phyloP scores from a whole-genome alignment of 345 rosid species.

The Gossypium rotundifolium region DNA sequence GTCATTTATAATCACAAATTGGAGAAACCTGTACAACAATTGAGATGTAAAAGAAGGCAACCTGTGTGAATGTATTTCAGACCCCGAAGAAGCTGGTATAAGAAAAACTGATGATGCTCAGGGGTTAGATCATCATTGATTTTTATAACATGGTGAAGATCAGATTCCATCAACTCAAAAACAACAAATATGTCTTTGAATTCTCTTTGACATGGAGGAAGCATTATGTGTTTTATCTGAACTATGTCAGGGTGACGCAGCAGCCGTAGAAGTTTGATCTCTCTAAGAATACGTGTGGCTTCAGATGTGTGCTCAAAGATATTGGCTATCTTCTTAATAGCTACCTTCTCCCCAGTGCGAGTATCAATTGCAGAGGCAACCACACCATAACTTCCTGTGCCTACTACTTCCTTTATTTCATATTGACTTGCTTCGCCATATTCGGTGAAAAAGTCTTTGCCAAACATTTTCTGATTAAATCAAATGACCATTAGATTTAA shows the following conservation, averaged over 20 bases:
- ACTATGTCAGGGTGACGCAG: constrained; percentile 85
- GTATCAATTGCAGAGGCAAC: constrained; percentile 93
- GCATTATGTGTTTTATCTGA: constrained; percentile 90
- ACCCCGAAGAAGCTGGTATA: constrained; percentile 97
- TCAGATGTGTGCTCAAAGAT: constrained; percentile 93
- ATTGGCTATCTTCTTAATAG: constrained; percentile 89
- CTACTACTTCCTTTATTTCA: constrained; percentile 87
- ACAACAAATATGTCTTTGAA: constrained; percentile 91
- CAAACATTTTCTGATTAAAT: constrained; percentile 51
- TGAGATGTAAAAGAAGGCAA: constrained; percentile 27
- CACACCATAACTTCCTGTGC: constrained; percentile 96
- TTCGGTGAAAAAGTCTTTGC: constrained; percentile 89
- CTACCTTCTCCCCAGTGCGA: constrained; percentile 90
- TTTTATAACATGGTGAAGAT: constrained; percentile 87
- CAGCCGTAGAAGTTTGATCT: constrained; percentile 92
- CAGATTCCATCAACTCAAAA: constrained; percentile 98
- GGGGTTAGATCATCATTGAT: constrained; percentile 85
- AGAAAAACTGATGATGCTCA: constrained; percentile 91
- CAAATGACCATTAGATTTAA: constrained; percentile 1
- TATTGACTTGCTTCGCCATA: constrained; percentile 96
- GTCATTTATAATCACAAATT: background rate
- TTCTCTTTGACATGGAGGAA: constrained; percentile 89
- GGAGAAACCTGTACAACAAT: constrained; percentile 6
- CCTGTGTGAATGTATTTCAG: constrained; percentile 93
- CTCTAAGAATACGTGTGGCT: constrained; percentile 56